Base-by-base conservation (phyloP, 352 stramenopile genomes). In the Aphanomyces cochlioides region DNA sequence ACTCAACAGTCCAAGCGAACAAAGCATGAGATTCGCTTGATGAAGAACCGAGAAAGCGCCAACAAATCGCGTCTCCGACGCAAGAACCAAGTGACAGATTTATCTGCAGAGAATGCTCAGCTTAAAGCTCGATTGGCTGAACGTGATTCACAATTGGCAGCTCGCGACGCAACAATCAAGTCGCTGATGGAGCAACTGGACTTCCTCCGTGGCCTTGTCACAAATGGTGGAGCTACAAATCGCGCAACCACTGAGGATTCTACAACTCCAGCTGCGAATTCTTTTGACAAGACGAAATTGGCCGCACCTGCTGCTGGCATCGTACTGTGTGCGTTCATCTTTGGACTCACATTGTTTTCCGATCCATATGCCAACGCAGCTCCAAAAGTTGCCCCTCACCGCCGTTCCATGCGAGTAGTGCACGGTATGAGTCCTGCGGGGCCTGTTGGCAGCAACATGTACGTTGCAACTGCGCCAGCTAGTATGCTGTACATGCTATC, bases 41-140 rank as follows among this genome's bases (percentile, higher is more conserved):
- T 93, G 85, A 93, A 93, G 71, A 93, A 93, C 78, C 79, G 85
- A 47, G 85, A 93, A 66, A 93, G 85, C 64, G 85, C 85, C 66
- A 93, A 93, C 79, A 88, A 87, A 71, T 91, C 82, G 47, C 84
- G 85, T 28, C 56, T 90, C 56, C 82, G 83, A 5, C 80, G 84
- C 54, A 93, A 92, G 76, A 81, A 82, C 4, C 83, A 90, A 74
- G 76, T 93, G 41, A 74, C 73, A 15, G 84, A 87, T 15, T 66
- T 93, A 7, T 77, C 78, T 34, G 75, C 69, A 13, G 81, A 90
- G 56, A 67, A 67, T 39, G 48, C 6, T 10, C 56, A 73, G 6
- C 79, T 93, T 56, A 69, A 79, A n/a, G 77, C 84, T 37, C 75
- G 90, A 15, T 85, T 83, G 63, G 81, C 83, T 65, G 88, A 86